Conservation (phyloP, 495 filamentous ascomycete genomes). For the Neurospora hispaniola region DNA sequence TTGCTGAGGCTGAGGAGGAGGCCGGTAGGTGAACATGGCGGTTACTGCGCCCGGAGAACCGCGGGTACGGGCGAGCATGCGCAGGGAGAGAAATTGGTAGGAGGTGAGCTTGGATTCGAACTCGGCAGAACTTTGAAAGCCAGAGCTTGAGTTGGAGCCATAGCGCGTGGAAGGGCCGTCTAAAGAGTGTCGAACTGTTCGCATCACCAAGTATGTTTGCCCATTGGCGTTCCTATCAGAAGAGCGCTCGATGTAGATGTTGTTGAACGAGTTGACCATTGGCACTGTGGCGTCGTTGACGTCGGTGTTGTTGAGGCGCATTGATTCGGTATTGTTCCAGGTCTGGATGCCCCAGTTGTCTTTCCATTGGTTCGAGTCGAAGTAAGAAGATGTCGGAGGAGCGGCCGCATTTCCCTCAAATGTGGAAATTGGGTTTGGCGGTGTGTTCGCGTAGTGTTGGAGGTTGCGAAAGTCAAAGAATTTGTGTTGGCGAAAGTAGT, state of each 20-base stretch:
- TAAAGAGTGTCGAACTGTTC: conserved; percentile 41
- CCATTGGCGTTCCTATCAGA: conserved; percentile 22
- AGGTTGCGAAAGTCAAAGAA: conserved; percentile 58
- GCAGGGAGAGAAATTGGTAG: conserved; percentile 50
- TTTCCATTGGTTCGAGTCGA: conserved; percentile 27
- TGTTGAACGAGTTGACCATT: conserved; percentile 53
- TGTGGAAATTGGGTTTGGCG: conserved; percentile 9
- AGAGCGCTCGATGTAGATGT: conserved; percentile 49
- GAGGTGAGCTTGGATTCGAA: conserved; percentile 45
- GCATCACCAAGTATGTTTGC: conserved; percentile 49
- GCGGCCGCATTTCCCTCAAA: conserved; percentile 22
- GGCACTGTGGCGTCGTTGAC: conserved; percentile 31
- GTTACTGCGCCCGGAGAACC: conserved; percentile 51
- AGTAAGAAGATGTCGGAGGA: conserved; percentile 26
- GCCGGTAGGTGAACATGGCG: conserved; percentile 57
- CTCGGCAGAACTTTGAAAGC: conserved; percentile 53
- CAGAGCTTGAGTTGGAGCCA: background rate
- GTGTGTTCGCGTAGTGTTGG: conserved; percentile 18
- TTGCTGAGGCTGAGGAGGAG: conserved; percentile 16
- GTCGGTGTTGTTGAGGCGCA: conserved; percentile 16
- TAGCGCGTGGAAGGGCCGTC: background rate
- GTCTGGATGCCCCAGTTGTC: conserved; percentile 49
- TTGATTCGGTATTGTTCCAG: conserved; percentile 39
- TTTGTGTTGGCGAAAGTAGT: conserved; percentile 54
- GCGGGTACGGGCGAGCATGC: conserved; percentile 45